Evolutionary conservation across 164 flowering plant genomes (phyloP).

Genomic region (Vitis vinifera): DNA sequence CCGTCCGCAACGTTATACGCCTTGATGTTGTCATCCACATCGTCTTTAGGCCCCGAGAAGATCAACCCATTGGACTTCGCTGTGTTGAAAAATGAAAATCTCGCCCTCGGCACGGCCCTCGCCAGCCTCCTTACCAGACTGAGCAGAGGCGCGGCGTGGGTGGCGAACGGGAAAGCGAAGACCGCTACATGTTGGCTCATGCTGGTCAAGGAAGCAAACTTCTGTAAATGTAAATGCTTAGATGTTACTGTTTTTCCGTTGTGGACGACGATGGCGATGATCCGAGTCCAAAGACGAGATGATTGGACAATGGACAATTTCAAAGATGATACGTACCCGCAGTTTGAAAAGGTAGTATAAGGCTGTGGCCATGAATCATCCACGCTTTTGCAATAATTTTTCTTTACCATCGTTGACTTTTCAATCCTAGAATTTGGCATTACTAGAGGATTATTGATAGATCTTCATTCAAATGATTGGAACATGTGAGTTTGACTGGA

Average conservation of each 20-base stretch:
- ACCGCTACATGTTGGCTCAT: constrained; percentile 23
- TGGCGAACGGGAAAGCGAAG: constrained; percentile 38
- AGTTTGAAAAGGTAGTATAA: too few species aligned
- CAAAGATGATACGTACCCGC: too few species aligned
- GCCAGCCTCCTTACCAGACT: constrained; percentile 18
- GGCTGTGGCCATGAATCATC: too few species aligned
- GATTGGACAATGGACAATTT: too few species aligned
- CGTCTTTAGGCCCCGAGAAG: background rate
- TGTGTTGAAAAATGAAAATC: constrained; percentile 30
- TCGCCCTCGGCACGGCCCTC: constrained; percentile 8
- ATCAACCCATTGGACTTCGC: constrained; percentile 7
- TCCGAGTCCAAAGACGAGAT: background rate
- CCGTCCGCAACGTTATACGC: constrained; percentile 22
- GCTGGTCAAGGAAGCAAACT: too few species aligned
- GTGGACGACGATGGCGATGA: background rate
- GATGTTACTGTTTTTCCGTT: background rate
- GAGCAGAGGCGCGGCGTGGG: constrained; percentile 28
- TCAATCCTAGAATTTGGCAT: too few species aligned
- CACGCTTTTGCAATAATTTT: too few species aligned
- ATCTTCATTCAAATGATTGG: too few species aligned
- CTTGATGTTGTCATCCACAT: background rate
- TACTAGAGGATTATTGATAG: too few species aligned
- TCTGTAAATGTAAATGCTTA: background rate
- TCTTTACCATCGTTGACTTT: too few species aligned
- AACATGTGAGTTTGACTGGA: too few species aligned